Percentiles rank a stretch among this genome's conserved stretches.
These are phyloP conservation scores for Cordyceps cateniannulata DNA, from an alignment of 2,329 filamentous ascomycete genomes.

Conservation along the genomic window DNA sequence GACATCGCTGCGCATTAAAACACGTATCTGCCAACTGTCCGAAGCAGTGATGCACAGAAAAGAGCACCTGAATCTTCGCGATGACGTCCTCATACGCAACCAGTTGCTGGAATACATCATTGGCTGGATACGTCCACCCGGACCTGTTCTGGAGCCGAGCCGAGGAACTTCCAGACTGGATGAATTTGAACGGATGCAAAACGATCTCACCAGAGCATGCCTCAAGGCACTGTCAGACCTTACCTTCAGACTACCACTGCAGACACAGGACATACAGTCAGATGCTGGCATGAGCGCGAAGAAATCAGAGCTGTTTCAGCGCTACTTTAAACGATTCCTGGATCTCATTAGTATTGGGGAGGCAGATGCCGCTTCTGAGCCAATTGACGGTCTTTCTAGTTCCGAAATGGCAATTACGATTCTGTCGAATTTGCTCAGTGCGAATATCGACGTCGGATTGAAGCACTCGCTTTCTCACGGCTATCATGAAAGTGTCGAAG, in stretches of 20 bases:
- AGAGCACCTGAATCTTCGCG: constrained; percentile 60
- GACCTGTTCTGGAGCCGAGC: constrained; percentile 39
- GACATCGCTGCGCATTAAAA: constrained; percentile 56
- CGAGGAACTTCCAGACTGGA: constrained; percentile 43
- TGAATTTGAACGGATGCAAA: constrained; percentile 52
- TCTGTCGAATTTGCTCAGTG: constrained; percentile 61
- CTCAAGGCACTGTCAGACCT: constrained; percentile 59
- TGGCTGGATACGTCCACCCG: constrained; percentile 58
- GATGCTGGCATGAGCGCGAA: constrained; percentile 62
- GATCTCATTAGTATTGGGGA: constrained; percentile 57
- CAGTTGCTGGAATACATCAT: constrained; percentile 63
- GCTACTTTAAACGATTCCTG: constrained; percentile 64
- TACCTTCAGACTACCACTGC: constrained; percentile 59
- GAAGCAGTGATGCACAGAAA: constrained; percentile 60
- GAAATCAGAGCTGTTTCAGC: constrained; percentile 66
- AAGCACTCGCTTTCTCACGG: constrained; percentile 65
- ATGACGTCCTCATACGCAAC: constrained; percentile 63
- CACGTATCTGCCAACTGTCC: constrained; percentile 61
- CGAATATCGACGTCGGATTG: constrained; percentile 64
- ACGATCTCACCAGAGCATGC: constrained; percentile 60
- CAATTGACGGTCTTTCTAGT: constrained; percentile 45
- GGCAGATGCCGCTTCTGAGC: constrained; percentile 35
- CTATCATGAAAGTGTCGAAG: constrained; percentile 64
- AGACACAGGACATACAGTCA: constrained; percentile 57
- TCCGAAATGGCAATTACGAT: constrained; percentile 61